Evolutionary conservation across 1,284 basidiomycete genomes (phyloP).

Genomic region (Malassezia globosa): DNA sequence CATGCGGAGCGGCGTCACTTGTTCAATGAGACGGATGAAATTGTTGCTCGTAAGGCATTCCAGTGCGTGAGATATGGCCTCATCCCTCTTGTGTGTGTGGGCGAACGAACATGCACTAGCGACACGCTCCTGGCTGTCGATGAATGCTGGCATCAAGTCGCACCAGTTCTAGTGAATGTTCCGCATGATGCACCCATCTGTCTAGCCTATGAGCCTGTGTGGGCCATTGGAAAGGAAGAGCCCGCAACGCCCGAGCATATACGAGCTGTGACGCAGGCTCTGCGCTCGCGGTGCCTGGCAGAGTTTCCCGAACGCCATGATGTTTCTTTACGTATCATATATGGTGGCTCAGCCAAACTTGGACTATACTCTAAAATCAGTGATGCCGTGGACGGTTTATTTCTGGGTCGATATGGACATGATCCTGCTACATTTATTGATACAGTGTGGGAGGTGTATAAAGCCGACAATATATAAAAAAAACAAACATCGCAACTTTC

Average conservation of each 20-base stretch:
- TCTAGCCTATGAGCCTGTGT: neutral
- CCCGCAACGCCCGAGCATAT: no score
- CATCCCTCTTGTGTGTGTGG: neutral
- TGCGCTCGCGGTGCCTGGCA: neutral
- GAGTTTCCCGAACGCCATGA: neutral
- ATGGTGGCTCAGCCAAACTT: neutral
- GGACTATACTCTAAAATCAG: neutral
- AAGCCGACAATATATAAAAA: no score
- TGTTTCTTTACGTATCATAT: neutral
- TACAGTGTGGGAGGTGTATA: no score
- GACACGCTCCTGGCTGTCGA: neutral
- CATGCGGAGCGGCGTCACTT: slow-evolving; percentile 38
- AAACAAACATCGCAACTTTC: no score
- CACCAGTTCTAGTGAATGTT: neutral
- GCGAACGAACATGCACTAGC: neutral
- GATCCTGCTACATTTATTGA: no score
- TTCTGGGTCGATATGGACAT: no score
- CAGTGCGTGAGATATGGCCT: no score
- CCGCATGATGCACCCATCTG: neutral
- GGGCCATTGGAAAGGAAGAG: no score
- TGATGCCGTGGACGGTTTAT: neutral
- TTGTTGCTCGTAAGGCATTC: no score
- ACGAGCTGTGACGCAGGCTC: neutral
- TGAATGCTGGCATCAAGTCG: neutral
- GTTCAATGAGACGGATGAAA: no score